Percentiles rank a stretch among this genome's conserved stretches.
phyloP scores from a whole-genome alignment of 202 grass and related monocot species.

The Elaeis oleifera region DNA sequence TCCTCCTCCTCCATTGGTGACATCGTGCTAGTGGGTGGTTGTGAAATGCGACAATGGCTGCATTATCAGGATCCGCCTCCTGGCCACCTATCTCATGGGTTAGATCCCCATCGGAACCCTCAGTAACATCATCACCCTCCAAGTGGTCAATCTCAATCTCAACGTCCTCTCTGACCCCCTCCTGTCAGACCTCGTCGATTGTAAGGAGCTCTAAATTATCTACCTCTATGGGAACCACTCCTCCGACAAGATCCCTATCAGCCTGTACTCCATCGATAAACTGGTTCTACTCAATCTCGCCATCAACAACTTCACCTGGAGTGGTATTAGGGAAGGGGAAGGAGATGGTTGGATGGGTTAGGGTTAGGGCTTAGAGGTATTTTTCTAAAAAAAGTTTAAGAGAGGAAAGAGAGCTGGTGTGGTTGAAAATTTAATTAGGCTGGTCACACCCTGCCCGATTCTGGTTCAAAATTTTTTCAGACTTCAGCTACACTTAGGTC shows the following conservation, averaged over 20 bases:
- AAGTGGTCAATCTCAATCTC: slow-evolving; percentile 38
- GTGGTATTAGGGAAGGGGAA: background rate
- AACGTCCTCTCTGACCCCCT: slow-evolving; percentile 56
- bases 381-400: no score
- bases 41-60: slow-evolving; percentile 37
- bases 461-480: no score
- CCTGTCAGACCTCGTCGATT: slow-evolving; percentile 41
- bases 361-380: no score
- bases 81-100: slow-evolving; percentile 24
- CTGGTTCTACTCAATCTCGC: slow-evolving; percentile 54
- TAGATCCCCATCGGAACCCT: slow-evolving; percentile 26
- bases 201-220: no score
- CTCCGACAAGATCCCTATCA: slow-evolving; percentile 32
- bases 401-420: no score
- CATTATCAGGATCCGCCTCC: slow-evolving; percentile 42
- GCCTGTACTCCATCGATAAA: slow-evolving; percentile 28
- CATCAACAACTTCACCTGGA: slow-evolving; percentile 30
- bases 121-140: slow-evolving; percentile 53
- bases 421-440: no score
- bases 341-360: no score
- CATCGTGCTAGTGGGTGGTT: slow-evolving; percentile 36
- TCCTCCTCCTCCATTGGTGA: slow-evolving; percentile 12
- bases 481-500: no score
- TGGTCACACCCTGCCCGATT: no score
- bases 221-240: slow-evolving; percentile 40